Evolutionary conservation across 768 basidiomycete genomes (phyloP).

Genomic region (Omphalotus guepiniiformis): DNA sequence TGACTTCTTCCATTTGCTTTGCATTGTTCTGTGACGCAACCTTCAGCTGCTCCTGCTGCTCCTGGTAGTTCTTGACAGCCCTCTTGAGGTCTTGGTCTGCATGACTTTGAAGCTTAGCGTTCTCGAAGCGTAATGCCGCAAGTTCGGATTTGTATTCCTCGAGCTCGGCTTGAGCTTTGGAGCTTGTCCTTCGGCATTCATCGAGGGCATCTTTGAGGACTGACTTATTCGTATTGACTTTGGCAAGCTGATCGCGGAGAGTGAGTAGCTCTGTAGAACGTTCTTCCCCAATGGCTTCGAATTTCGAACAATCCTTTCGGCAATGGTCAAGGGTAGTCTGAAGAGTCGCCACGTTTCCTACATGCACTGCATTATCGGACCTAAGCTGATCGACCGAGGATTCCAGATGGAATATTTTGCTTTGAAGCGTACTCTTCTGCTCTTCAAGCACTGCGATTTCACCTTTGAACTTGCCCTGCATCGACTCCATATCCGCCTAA

Average conservation of each 20-base stretch:
- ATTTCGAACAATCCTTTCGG: background rate
- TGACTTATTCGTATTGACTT: too few species aligned
- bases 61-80: background rate
- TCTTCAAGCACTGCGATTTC: constrained; percentile 39
- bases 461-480: constrained; percentile 25
- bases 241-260: constrained; percentile 4
- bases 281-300: background rate
- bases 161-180: constrained; percentile 10
- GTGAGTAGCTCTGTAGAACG: background rate
- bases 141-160: constrained; percentile 22
- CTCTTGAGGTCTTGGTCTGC: background rate
- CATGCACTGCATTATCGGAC: constrained; percentile 17
- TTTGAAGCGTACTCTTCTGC: constrained; percentile 29
- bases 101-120: background rate
- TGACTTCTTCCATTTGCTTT: too few species aligned
- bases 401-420: constrained; percentile 15
- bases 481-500: constrained; percentile 3
- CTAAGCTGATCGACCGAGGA: constrained; percentile 19
- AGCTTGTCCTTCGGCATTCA: too few species aligned
- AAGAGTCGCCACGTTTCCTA: background rate
- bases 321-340: constrained; percentile 1
- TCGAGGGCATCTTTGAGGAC: too few species aligned
- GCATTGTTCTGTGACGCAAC: too few species aligned
- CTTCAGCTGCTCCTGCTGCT: too few species aligned
- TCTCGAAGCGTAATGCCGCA: background rate